Base-by-base conservation (phyloP, 2,329 filamentous ascomycete species). In the Sclerotinia subarctica region DNA sequence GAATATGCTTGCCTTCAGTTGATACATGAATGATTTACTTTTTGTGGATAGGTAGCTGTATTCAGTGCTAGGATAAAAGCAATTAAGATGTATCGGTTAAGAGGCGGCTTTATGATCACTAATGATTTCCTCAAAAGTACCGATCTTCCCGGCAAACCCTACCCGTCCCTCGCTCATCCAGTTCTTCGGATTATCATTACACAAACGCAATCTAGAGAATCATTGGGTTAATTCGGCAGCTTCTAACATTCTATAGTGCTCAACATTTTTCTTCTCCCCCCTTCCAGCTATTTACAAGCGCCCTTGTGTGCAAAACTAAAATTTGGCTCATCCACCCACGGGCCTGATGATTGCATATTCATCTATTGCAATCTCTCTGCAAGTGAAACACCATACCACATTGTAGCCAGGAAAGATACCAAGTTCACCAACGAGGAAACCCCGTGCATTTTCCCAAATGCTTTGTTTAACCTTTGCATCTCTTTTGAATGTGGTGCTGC, bases 371-470 rank as follows among this genome's bases (percentile, higher is more conserved):
- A 73, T 52, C 76, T 74, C 53, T 66, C 71, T 47, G 76, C 72
- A 49, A 99, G 81, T 11, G 90, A 85, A 72, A 91, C 85, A 0
- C 93, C 94, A 80, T 98, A 98, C 74, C 84, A 88, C 4, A 96
- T 76, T 53, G 89, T 89, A 0, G 88, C 87, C 53, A 89, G 78
- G 60, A 96, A 83, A 0, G 87, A 90, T 2, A 85, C 79, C 69
- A 98, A 77, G 78, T 97, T 97, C 26, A 96, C 78, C 70, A 96
- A 78, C 38, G 91, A 91, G 10, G 92, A 96, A 59, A 91, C 80
- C 7, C 94, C 92, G 79, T 99, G 95, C 68, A 97, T 79, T 70
- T 85, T 86, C 21, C 86, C 87, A 78, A 98, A 98, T 71, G 83
- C 84, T 80, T 88, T 91, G 82, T 94, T 96, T 74, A 96, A 79